phyloP scores from a whole-genome alignment of 1,284 basidiomycete species.

The Mycena citricolor region DNA sequence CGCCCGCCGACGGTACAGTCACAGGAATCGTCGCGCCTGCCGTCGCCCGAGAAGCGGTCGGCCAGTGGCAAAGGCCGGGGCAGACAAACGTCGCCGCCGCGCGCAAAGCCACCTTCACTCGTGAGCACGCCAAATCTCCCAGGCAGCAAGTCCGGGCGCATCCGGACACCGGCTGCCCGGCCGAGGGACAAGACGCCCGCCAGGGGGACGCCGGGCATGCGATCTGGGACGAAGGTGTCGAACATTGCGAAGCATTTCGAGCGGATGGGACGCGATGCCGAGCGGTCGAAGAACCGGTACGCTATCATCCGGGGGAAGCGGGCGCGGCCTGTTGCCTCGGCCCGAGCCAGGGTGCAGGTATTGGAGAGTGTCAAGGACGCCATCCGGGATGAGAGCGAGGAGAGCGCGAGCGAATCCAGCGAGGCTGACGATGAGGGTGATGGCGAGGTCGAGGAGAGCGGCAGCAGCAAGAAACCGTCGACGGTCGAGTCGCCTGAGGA shows the following conservation, averaged over 20 bases:
- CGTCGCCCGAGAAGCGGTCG: constrained; percentile 70
- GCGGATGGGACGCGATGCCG: constrained; percentile 64
- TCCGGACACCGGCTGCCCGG: constrained; percentile 39
- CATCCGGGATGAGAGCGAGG: constrained; percentile 80
- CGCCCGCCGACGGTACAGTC: constrained; percentile 57
- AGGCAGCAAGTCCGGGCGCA: constrained; percentile 39
- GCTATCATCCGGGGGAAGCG: constrained; percentile 83
- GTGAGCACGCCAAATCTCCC: constrained; percentile 33
- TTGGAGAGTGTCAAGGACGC: constrained; percentile 92
- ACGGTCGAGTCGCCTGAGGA: constrained; percentile 12
- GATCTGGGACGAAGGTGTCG: constrained; percentile 63
- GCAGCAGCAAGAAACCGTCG: too few relatives aligned
- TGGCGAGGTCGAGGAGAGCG: constrained; percentile 63
- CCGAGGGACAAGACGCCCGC: constrained; percentile 51
- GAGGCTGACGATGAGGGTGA: constrained; percentile 89
- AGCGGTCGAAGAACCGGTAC: constrained; percentile 68
- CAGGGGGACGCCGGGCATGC: constrained; percentile 44
- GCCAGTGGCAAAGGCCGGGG: constrained; percentile 37
- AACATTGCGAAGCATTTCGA: constrained; percentile 80
- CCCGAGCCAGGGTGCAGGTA: constrained; percentile 88
- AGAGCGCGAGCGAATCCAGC: constrained; percentile 74
- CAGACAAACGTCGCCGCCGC: constrained; percentile 39
- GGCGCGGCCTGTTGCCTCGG: constrained; percentile 90
- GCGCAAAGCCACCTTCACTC: constrained; percentile 48
- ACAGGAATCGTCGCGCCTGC: constrained; percentile 56